phyloP scores from a whole-genome alignment of 148 eudicot genomes.

The Camellia granthamiana region DNA sequence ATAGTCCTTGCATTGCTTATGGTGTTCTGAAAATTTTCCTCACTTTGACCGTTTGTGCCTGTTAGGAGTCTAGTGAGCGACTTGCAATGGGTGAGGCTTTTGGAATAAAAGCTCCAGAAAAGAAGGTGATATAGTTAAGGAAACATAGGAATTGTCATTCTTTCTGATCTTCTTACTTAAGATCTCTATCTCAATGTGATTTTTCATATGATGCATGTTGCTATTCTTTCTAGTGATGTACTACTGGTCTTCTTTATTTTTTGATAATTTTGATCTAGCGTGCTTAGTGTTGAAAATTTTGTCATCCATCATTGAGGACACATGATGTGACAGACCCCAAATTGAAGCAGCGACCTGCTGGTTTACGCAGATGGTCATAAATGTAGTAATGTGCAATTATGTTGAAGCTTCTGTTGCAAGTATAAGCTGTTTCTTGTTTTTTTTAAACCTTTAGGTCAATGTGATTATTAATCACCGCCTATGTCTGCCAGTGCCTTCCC shows the following conservation, averaged over 20 bases:
- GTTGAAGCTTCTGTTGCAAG: not conserved
- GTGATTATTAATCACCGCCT: not conserved
- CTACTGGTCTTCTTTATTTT: not conserved
- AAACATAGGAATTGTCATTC: not conserved
- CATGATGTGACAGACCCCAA: not conserved
- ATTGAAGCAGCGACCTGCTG: not conserved
- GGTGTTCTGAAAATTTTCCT: slow-evolving; percentile 1
- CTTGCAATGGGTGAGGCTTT: slow-evolving; percentile 97
- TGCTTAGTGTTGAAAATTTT: not conserved
- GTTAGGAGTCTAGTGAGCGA: slow-evolving; percentile 80
- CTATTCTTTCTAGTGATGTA: not conserved
- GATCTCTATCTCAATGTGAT: not conserved
- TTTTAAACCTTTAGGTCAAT: not conserved
- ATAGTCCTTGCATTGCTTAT: not conserved
- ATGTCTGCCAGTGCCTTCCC: not conserved
- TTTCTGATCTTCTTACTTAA: not conserved
- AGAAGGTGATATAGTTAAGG: slow-evolving; percentile 47
- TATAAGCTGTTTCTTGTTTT: not conserved
- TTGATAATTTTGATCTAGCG: not conserved
- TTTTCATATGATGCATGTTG: not conserved
- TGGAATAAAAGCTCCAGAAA: slow-evolving; percentile 75
- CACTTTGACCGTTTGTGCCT: slow-evolving; percentile 9
- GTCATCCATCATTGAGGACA: not conserved
- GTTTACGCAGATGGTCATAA: not conserved
- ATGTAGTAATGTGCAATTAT: not conserved